These are phyloP conservation scores for Periconia sp. DNA, from an alignment of 2,329 filamentous ascomycete species.

Conservation along the genomic window DNA sequence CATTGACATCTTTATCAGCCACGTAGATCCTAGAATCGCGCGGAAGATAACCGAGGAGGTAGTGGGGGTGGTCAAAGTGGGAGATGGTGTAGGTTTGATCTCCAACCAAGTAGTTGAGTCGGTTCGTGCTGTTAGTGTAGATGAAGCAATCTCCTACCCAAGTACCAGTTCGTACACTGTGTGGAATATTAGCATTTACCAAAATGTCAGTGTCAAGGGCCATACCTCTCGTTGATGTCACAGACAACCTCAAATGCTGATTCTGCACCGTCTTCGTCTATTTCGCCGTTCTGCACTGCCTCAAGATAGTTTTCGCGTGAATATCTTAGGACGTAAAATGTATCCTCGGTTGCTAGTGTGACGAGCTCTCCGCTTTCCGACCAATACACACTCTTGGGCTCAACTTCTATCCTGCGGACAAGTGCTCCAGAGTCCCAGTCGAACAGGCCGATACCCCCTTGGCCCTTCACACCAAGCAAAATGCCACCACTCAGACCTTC, in stretches of 20 bases:
- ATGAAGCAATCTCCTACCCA: slow-evolving; percentile 99
- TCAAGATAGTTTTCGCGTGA: slow-evolving; percentile 86
- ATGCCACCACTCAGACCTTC: slow-evolving; percentile 89
- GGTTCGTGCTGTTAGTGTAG: slow-evolving; percentile 96
- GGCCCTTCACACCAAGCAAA: slow-evolving; percentile 89
- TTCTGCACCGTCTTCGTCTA: slow-evolving; percentile 91
- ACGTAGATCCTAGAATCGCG: slow-evolving; percentile 95
- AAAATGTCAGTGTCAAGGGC: slow-evolving; percentile 9
- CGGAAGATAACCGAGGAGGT: slow-evolving; percentile 91
- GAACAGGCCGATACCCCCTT: slow-evolving; percentile 92
- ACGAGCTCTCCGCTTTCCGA: slow-evolving; percentile 95
- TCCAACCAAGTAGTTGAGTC: slow-evolving; percentile 94
- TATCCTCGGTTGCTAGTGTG: slow-evolving; percentile 89
- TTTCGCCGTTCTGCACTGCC: slow-evolving; percentile 76
- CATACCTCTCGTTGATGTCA: slow-evolving; percentile 85
- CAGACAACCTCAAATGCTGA: slow-evolving; percentile 95
- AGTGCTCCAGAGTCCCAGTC: slow-evolving; percentile 91
- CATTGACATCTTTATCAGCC: slow-evolving; percentile 90
- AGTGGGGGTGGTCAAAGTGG: slow-evolving; percentile 94
- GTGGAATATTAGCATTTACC: slow-evolving; percentile 11
- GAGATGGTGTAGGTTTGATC: slow-evolving; percentile 98
- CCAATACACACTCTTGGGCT: slow-evolving; percentile 81
- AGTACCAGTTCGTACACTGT: slow-evolving; percentile 84
- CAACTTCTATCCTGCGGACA: slow-evolving; percentile 86
- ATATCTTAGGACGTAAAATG: slow-evolving; percentile 91